Evolutionary conservation across 441 rosid species (phyloP).

Genomic region (Pelargonium australe): DNA sequence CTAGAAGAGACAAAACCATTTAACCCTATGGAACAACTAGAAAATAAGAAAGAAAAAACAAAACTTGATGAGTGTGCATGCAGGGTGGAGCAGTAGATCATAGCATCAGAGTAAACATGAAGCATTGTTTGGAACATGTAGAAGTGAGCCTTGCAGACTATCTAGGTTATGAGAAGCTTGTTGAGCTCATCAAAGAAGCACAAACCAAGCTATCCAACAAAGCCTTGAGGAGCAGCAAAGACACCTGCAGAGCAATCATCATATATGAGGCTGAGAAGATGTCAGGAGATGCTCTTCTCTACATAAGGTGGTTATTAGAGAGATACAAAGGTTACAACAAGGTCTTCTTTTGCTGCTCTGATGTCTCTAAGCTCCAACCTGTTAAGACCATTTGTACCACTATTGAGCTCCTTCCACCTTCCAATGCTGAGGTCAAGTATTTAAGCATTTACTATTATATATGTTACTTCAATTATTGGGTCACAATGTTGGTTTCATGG

Average conservation of each 20-base stretch:
- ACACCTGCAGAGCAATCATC: constrained; percentile 27
- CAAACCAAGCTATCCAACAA: constrained; percentile 11
- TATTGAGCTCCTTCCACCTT: constrained; percentile 41
- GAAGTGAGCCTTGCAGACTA: constrained; percentile 20
- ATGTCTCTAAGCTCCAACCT: constrained; percentile 47
- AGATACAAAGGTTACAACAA: constrained; percentile 31
- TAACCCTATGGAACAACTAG: neutral
- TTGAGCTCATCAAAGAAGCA: constrained; percentile 23
- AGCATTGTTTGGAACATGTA: constrained; percentile 17
- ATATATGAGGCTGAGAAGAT: constrained; percentile 33
- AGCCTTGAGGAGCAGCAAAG: neutral
- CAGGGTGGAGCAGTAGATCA: constrained; percentile 17
- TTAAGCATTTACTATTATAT: neutral
- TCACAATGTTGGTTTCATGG: no score
- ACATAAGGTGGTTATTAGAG: constrained; percentile 23
- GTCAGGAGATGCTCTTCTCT: constrained; percentile 18
- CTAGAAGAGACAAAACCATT: no score
- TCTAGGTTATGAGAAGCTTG: constrained; percentile 26
- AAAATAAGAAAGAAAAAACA: no score
- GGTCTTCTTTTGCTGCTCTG: constrained; percentile 53
- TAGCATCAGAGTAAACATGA: constrained; percentile 8
- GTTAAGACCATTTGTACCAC: constrained; percentile 36
- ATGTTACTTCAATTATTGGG: no score
- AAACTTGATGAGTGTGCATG: no score
- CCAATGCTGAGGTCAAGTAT: constrained; percentile 37